These are phyloP conservation scores for Biscogniauxia marginata DNA, from an alignment of 2,329 filamentous ascomycete species.

Conservation along the genomic window DNA sequence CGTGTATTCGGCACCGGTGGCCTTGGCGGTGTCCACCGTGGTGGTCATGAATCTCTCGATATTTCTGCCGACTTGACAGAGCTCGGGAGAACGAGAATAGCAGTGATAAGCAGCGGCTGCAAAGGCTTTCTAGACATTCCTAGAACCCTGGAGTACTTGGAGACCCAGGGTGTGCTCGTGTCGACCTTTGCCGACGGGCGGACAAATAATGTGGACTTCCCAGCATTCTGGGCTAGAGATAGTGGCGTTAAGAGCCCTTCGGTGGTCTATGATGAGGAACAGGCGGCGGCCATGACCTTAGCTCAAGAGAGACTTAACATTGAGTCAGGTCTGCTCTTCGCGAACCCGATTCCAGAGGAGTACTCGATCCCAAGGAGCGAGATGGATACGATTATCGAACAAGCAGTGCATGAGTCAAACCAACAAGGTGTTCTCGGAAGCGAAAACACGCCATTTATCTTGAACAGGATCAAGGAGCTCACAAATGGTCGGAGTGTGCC, in stretches of 20 bases:
- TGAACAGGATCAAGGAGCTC: slow-evolving; percentile 75
- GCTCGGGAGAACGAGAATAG: slow-evolving; percentile 82
- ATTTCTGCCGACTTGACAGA: slow-evolving; percentile 94
- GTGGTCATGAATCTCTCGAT: slow-evolving; percentile 83
- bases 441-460: slow-evolving; percentile 81
- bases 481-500: slow-evolving; percentile 68
- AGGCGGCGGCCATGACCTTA: slow-evolving; percentile 86
- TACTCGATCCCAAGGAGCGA: slow-evolving; percentile 67
- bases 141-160: slow-evolving; percentile 76
- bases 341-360: slow-evolving; percentile 78
- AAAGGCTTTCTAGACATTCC: slow-evolving; percentile 96
- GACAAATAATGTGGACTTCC: slow-evolving; percentile 73
- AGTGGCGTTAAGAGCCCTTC: slow-evolving; percentile 79
- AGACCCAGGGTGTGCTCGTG: slow-evolving; percentile 74
- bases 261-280: slow-evolving; percentile 69
- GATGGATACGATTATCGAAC: slow-evolving; percentile 68
- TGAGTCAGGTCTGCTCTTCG: slow-evolving; percentile 79
- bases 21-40: slow-evolving; percentile 89
- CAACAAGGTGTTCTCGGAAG: slow-evolving; percentile 68
- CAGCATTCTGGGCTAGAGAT: slow-evolving; percentile 88
- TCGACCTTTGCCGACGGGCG: slow-evolving; percentile 87
- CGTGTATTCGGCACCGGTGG: slow-evolving; percentile 93
- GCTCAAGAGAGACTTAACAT: slow-evolving; percentile 73
- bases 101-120: slow-evolving; percentile 85
- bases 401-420: slow-evolving; percentile 64